Evolutionary conservation across 2,329 filamentous ascomycete genomes (phyloP).

Genomic region (Seiridium unicorne): DNA sequence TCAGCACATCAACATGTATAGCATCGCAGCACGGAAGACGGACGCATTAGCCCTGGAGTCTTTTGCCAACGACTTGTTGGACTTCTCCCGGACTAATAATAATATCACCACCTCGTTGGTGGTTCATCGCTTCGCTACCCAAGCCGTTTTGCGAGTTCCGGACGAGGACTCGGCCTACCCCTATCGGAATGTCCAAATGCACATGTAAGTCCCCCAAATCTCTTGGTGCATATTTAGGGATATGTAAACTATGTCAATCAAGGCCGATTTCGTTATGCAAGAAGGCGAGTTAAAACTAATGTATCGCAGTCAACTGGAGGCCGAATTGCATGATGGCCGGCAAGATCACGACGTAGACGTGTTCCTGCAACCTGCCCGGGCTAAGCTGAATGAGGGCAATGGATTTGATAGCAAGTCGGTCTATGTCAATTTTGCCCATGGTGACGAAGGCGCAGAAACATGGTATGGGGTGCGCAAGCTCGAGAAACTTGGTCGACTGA

Average conservation of each 20-base stretch:
- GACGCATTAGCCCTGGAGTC: constrained; percentile 33
- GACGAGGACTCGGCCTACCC: no score
- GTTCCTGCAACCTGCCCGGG: background rate
- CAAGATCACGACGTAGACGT: background rate
- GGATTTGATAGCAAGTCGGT: constrained; percentile 24
- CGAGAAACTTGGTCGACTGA: background rate
- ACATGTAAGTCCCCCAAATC: no score
- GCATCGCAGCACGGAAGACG: constrained; percentile 29
- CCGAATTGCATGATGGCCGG: no score
- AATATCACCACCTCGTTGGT: no score
- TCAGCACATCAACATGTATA: constrained; percentile 34
- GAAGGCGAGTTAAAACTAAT: no score
- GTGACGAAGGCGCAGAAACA: background rate
- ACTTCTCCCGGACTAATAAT: background rate
- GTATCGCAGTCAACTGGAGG: no score
- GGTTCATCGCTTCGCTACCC: no score
- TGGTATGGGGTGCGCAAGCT: constrained; percentile 7
- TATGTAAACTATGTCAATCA: no score
- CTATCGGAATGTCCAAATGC: no score
- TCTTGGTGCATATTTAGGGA: no score
- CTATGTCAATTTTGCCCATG: constrained; percentile 9
- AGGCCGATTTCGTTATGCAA: no score
- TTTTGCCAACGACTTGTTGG: constrained; percentile 31
- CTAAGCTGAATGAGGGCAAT: constrained; percentile 11
- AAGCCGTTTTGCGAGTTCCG: no score